phyloP scores from a whole-genome alignment of 192 early-diverging fungal species.

The Kappamyces sp. region DNA sequence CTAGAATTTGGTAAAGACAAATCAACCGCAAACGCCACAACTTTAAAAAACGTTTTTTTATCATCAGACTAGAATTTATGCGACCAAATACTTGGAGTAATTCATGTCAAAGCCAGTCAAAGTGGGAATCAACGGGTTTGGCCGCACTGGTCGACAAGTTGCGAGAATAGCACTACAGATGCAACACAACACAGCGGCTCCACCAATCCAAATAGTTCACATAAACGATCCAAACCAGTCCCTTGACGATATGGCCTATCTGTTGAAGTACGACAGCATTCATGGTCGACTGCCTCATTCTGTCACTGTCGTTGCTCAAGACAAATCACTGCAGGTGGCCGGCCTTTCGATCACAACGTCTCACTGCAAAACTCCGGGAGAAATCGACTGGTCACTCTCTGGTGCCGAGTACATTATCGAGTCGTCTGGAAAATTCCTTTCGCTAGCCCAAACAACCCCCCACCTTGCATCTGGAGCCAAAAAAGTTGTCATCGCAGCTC shows the following conservation, averaged over 20 bases:
- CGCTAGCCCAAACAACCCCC: slow-evolving; percentile 69
- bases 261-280: slow-evolving; percentile 97
- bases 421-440: slow-evolving; percentile 97
- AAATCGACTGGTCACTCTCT: slow-evolving; percentile 57
- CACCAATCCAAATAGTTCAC: slow-evolving; percentile 15
- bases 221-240: slow-evolving; percentile 57
- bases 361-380: slow-evolving; percentile 67
- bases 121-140: background rate
- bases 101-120: background rate
- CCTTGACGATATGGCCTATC: slow-evolving; percentile 57
- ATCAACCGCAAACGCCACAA: too few species aligned
- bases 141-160: background rate
- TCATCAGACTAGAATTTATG: too few species aligned
- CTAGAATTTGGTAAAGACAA: too few species aligned
- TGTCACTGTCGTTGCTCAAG: slow-evolving; percentile 69
- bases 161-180: background rate
- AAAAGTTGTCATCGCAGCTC: slow-evolving; percentile 95
- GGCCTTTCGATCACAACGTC: slow-evolving; percentile 70
- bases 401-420: slow-evolving; percentile 91
- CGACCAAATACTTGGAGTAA: too few species aligned
- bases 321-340: slow-evolving; percentile 85
- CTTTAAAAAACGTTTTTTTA: too few species aligned
- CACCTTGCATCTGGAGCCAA: slow-evolving; percentile 91
- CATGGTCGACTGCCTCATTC: slow-evolving; percentile 77
- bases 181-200: too few species aligned